These are phyloP conservation scores for Clonostachys chloroleuca DNA, from an alignment of 2,329 filamentous ascomycete genomes.

Conservation along the genomic window DNA sequence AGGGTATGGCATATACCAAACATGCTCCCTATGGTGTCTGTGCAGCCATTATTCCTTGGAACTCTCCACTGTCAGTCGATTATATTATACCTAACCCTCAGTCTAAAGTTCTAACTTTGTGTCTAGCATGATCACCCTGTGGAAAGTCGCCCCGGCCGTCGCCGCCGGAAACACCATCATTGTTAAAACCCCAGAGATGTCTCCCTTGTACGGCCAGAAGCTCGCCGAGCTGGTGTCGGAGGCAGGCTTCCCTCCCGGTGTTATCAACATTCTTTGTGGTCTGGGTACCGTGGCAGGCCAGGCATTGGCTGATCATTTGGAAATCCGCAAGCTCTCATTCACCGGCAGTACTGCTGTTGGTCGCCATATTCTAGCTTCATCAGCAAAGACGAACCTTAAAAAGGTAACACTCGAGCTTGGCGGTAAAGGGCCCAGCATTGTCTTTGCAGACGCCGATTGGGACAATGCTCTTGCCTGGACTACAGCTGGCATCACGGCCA, in stretches of 20 bases:
- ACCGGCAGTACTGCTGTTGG: conserved; percentile 69
- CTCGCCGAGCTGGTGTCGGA: conserved; percentile 55
- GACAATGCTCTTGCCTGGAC: conserved; percentile 53
- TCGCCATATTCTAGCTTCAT: conserved; percentile 67
- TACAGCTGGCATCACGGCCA: neutral
- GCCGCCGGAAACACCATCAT: conserved; percentile 43
- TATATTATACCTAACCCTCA: too few species aligned
- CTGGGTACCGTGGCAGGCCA: conserved; percentile 58
- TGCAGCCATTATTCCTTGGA: neutral
- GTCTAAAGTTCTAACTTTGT: too few species aligned
- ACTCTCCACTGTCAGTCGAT: neutral
- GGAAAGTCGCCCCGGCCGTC: conserved; percentile 33
- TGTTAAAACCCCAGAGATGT: conserved; percentile 46
- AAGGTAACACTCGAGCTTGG: conserved; percentile 61
- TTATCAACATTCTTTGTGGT: conserved; percentile 69
- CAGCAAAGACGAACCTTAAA: conserved; percentile 57
- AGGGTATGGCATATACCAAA: neutral
- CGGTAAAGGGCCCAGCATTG: conserved; percentile 58
- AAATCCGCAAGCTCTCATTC: conserved; percentile 70
- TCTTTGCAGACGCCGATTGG: conserved; percentile 61
- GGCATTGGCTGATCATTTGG: conserved; percentile 60
- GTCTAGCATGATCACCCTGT: neutral
- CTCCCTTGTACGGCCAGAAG: conserved; percentile 42
- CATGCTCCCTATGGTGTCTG: neutral
- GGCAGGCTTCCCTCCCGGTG: conserved; percentile 71